Evolutionary conservation across 169 alveolate species (phyloP).

Genomic region (Blepharisma undulans): DNA sequence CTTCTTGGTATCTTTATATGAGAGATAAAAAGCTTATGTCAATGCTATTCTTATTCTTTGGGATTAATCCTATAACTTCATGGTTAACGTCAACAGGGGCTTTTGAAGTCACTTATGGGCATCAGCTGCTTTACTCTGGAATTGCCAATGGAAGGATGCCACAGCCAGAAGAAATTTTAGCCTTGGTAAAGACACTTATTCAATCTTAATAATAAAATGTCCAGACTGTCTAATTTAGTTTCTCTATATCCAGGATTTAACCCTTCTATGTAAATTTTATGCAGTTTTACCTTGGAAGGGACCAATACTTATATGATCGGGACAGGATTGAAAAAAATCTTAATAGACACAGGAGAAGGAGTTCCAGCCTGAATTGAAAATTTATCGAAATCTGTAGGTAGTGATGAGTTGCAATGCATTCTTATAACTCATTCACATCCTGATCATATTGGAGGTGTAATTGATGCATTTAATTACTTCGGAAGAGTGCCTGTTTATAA

Average conservation of each 20-base stretch:
- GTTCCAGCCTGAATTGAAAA: not conserved
- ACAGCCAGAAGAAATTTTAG: not conserved
- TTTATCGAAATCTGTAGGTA: not conserved
- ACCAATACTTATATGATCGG: constrained; percentile 6
- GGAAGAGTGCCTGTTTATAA: constrained; percentile 25
- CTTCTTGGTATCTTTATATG: constrained; percentile 41
- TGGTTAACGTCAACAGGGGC: constrained; percentile 26
- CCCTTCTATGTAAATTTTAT: constrained; percentile 30
- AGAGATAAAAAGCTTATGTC: constrained; percentile 28
- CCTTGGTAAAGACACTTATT: not conserved
- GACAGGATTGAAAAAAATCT: not conserved
- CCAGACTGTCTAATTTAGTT: not conserved
- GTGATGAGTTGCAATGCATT: not conserved
- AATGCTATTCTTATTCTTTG: constrained; percentile 19
- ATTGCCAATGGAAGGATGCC: not conserved
- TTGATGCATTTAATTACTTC: not conserved
- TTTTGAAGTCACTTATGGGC: constrained; percentile 16
- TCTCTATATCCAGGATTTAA: not conserved
- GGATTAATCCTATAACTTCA: constrained; percentile 5
- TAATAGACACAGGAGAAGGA: constrained; percentile 28
- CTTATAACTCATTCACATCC: constrained; percentile 25
- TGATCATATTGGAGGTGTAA: constrained; percentile 29
- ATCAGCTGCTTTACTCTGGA: not conserved
- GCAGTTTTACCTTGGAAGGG: constrained; percentile 23
- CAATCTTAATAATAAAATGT: not conserved